Evolutionary conservation across 1,139 yeast genomes (phyloP).

Genomic region (Sugiyamaella pinicola): DNA sequence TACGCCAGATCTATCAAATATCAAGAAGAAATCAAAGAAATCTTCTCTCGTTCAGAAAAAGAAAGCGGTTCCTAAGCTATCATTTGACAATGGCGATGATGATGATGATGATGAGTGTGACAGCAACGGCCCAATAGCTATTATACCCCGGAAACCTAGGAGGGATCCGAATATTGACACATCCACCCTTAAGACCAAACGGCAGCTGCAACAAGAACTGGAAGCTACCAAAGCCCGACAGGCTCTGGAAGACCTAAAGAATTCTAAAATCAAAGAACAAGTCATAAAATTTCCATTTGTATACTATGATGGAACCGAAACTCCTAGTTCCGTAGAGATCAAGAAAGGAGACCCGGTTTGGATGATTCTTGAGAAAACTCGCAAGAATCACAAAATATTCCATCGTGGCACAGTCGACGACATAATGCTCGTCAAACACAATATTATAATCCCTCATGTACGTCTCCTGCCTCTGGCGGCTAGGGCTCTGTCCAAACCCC

Average conservation of each 20-base stretch:
- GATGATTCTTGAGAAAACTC: slow-evolving; percentile 34
- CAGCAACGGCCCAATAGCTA: too few species aligned
- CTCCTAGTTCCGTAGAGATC: slow-evolving; percentile 30
- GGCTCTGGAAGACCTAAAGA: slow-evolving; percentile 14
- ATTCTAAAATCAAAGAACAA: slow-evolving; percentile 18
- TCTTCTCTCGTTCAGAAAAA: neutral
- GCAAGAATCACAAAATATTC: slow-evolving; percentile 29
- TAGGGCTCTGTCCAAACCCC: neutral
- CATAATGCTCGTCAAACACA: slow-evolving; percentile 34
- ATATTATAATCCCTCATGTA: slow-evolving; percentile 35
- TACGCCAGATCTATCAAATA: neutral
- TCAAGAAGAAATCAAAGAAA: neutral
- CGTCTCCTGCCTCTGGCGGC: neutral
- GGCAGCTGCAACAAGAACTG: slow-evolving; percentile 13
- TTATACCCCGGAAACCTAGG: neutral
- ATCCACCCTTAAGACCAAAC: slow-evolving; percentile 22
- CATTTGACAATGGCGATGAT: slow-evolving; percentile 10
- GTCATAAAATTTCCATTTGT: slow-evolving; percentile 27
- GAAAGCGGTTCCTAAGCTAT: neutral
- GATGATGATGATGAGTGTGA: slow-evolving; percentile 4
- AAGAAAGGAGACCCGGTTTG: slow-evolving; percentile 35
- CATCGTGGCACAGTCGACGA: slow-evolving; percentile 36
- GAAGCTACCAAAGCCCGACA: slow-evolving; percentile 25
- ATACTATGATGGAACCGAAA: slow-evolving; percentile 30
- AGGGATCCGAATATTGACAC: slow-evolving; percentile 27